phyloP scores from a whole-genome alignment of 2,329 filamentous ascomycete genomes.

The Domatiomyces catenatus region DNA sequence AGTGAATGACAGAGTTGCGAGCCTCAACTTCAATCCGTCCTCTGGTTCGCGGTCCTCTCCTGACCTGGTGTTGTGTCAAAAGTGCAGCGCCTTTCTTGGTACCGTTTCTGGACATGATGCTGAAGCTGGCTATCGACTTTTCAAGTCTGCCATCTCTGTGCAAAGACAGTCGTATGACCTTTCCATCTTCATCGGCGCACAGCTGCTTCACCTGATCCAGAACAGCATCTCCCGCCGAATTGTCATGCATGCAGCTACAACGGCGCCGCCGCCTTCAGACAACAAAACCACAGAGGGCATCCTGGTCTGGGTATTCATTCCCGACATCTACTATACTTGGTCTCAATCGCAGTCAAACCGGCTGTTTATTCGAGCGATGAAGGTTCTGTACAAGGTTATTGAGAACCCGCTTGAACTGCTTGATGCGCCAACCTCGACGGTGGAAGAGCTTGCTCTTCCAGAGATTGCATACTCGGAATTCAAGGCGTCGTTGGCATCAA shows the following conservation, averaged over 20 bases:
- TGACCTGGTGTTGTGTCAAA: slow-evolving; percentile 17
- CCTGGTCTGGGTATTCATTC: slow-evolving; percentile 44
- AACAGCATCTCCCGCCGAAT: slow-evolving; percentile 42
- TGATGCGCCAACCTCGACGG: slow-evolving; percentile 24
- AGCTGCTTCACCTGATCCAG: slow-evolving; percentile 41
- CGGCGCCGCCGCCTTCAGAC: slow-evolving; percentile 2
- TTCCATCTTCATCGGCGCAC: slow-evolving; percentile 35
- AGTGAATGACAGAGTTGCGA: neutral
- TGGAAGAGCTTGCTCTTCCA: slow-evolving; percentile 35
- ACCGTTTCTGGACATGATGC: slow-evolving; percentile 23
- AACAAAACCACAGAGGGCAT: slow-evolving; percentile 2
- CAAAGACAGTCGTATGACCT: slow-evolving; percentile 18
- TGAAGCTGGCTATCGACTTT: slow-evolving; percentile 33
- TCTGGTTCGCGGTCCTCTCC: neutral
- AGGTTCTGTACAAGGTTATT: slow-evolving; percentile 37
- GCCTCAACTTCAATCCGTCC: neutral
- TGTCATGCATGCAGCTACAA: slow-evolving; percentile 28
- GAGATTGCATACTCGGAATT: slow-evolving; percentile 10
- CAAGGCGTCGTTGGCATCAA: slow-evolving; percentile 25
- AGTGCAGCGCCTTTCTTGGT: slow-evolving; percentile 22
- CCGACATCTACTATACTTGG: slow-evolving; percentile 41
- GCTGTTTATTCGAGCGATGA: slow-evolving; percentile 36
- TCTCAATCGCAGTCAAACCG: slow-evolving; percentile 17
- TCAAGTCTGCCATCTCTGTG: slow-evolving; percentile 33
- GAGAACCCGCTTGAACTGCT: slow-evolving; percentile 23